Conservation (phyloP, 208 protist species). For the Lotmaria passim region DNA sequence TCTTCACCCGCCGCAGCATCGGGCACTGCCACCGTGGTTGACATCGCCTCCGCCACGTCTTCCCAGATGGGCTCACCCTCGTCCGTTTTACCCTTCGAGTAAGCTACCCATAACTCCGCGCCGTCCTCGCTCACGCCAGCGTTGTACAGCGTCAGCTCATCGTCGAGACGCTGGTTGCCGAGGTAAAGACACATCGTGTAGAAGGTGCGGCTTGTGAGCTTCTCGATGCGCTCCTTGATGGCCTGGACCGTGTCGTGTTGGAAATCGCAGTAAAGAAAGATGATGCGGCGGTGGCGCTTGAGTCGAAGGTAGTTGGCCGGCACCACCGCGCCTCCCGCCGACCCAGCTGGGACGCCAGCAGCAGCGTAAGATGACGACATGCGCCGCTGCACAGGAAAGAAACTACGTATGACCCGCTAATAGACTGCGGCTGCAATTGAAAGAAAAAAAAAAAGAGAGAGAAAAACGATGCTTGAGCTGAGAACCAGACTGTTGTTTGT, state of each 20-base stretch:
- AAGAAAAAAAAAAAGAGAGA: not conserved
- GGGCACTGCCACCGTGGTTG: conserved; percentile 10
- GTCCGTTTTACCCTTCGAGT: conserved; percentile 61
- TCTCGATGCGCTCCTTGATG: conserved; percentile 90
- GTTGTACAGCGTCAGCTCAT: conserved; percentile 80
- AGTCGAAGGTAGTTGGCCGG: conserved; percentile 84
- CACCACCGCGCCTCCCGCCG: conserved; percentile 9
- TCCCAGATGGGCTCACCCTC: conserved; percentile 83
- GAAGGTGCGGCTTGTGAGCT: conserved; percentile 80
- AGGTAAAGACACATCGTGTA: conserved; percentile 82
- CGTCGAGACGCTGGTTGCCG: conserved; percentile 77
- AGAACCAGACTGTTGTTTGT: too few species aligned
- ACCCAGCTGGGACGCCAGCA: conserved; percentile 6
- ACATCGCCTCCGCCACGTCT: conserved; percentile 71
- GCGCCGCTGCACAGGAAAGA: not conserved
- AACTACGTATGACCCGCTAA: not conserved
- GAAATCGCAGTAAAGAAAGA: conserved; percentile 92
- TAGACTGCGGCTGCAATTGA: too few species aligned
- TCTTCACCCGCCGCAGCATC: conserved; percentile 19
- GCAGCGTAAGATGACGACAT: conserved; percentile 31
- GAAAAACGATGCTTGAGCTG: not conserved
- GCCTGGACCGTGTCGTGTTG: conserved; percentile 90
- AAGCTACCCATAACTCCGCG: conserved; percentile 82
- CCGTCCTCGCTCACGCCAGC: conserved; percentile 81
- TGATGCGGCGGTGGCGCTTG: conserved; percentile 76